phyloP scores from a whole-genome alignment of 352 stramenopile genomes.

The Globisporangium cederbergense region DNA sequence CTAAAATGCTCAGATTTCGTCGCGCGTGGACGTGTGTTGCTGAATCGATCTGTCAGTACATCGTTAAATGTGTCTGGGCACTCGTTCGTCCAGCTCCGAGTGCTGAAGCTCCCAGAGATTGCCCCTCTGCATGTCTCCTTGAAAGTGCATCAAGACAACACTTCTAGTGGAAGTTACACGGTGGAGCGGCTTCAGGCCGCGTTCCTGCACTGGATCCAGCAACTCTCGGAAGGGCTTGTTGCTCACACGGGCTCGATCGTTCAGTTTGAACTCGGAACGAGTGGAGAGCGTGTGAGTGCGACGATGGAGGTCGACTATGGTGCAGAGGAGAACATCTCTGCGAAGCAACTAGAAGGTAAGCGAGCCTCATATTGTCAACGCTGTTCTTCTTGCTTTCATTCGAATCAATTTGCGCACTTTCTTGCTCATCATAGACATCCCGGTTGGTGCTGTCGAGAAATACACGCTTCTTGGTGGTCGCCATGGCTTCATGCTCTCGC shows the following conservation, averaged over 20 bases:
- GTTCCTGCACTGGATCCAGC: constrained; percentile 31
- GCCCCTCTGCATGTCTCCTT: constrained; percentile 28
- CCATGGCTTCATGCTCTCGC: constrained; percentile 27
- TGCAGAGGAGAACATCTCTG: constrained; percentile 33
- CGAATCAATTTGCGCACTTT: background rate
- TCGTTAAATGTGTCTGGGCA: constrained; percentile 19
- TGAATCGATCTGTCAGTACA: constrained; percentile 26
- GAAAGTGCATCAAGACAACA: constrained; percentile 16
- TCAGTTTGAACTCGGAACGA: constrained; percentile 13
- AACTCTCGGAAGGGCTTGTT: constrained; percentile 17
- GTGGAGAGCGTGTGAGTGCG: constrained; percentile 21
- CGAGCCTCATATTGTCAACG: no score
- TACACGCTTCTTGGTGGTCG: constrained; percentile 48
- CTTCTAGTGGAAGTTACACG: constrained; percentile 2
- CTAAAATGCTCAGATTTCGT: constrained; percentile 42
- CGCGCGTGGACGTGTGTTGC: constrained; percentile 27
- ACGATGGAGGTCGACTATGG: constrained; percentile 43
- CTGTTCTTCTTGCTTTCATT: constrained; percentile 1
- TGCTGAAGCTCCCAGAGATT: constrained; percentile 51
- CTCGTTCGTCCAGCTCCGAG: constrained; percentile 36
- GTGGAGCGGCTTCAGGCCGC: constrained; percentile 23
- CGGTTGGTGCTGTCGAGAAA: constrained; percentile 50
- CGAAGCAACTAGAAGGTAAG: constrained; percentile 46
- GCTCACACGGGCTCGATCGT: constrained; percentile 36
- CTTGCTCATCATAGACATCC: constrained; percentile 32